Evolutionary conservation across 2,329 filamentous ascomycete species (phyloP).

Genomic region (Colletotrichum sp.): DNA sequence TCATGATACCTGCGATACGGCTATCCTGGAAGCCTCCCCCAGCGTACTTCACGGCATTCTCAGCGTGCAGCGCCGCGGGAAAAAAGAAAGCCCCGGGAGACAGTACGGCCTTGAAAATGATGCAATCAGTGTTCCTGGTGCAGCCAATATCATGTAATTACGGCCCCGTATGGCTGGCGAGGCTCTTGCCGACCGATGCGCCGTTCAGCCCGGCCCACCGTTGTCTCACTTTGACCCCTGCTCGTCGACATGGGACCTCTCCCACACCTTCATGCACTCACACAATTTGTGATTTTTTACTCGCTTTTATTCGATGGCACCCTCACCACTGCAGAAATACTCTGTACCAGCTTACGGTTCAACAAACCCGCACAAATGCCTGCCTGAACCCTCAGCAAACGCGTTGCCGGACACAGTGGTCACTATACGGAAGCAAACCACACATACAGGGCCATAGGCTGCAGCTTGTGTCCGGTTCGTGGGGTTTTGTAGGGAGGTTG

Average conservation of each 20-base stretch:
- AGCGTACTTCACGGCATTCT: neutral
- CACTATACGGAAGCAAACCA: neutral
- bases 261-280: conserved; percentile 25
- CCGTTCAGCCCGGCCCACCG: conserved; percentile 22
- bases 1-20: neutral
- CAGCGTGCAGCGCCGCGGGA: neutral
- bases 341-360: neutral
- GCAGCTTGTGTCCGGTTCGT: neutral
- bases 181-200: conserved; percentile 25
- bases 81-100: conserved; percentile 9
- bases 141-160: conserved; percentile 21
- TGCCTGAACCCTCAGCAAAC: neutral
- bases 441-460: neutral
- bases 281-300: conserved; percentile 14
- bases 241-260: conserved; percentile 23
- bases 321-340: neutral
- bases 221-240: conserved; percentile 23
- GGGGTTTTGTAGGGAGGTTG: neutral
- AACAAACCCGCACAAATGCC: neutral
- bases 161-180: conserved; percentile 16
- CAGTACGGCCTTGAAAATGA: conserved; percentile 15
- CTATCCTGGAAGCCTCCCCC: neutral
- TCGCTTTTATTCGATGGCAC: neutral
- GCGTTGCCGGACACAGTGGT: neutral
- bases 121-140: conserved; percentile 14